These are phyloP conservation scores for Populus hybrid DNA, from an alignment of 441 rosid species.

Conservation along the genomic window DNA sequence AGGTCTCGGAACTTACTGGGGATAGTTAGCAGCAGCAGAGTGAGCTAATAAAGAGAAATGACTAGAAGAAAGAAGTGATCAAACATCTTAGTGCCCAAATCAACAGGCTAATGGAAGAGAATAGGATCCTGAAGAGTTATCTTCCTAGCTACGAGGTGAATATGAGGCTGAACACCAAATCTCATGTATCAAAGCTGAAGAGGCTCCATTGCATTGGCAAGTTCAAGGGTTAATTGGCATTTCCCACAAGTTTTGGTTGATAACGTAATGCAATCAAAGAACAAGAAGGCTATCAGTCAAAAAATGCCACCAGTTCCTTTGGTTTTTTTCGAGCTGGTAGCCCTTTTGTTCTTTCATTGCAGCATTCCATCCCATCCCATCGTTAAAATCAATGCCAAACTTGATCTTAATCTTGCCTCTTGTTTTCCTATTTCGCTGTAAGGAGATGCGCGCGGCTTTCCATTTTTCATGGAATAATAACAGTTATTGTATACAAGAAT, in stretches of 20 bases:
- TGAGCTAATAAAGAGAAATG: slow-evolving; percentile 28
- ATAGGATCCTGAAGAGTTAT: slow-evolving; percentile 13
- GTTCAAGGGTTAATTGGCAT: neutral
- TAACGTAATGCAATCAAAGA: neutral
- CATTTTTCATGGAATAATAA: neutral
- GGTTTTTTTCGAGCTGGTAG: neutral
- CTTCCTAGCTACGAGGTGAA: neutral
- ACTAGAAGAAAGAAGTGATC: slow-evolving; percentile 23
- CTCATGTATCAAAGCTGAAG: slow-evolving; percentile 14
- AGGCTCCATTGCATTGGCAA: slow-evolving; percentile 16
- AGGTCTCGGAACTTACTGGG: slow-evolving; percentile 18
- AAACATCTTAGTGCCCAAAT: slow-evolving; percentile 19
- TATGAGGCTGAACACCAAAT: neutral
- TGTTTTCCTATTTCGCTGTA: neutral
- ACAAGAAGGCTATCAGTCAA: neutral
- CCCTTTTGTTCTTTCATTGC: neutral
- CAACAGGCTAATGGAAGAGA: slow-evolving; percentile 20
- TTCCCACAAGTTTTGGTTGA: neutral
- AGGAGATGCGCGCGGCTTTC: neutral
- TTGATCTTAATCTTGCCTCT: neutral
- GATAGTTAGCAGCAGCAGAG: slow-evolving; percentile 21
- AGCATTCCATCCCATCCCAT: neutral
- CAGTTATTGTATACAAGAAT: neutral
- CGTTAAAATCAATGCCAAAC: neutral
- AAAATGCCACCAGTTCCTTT: neutral